Base-by-base conservation (phyloP, 2,329 filamentous ascomycete species). In the Ophiosphaerella korrae region DNA sequence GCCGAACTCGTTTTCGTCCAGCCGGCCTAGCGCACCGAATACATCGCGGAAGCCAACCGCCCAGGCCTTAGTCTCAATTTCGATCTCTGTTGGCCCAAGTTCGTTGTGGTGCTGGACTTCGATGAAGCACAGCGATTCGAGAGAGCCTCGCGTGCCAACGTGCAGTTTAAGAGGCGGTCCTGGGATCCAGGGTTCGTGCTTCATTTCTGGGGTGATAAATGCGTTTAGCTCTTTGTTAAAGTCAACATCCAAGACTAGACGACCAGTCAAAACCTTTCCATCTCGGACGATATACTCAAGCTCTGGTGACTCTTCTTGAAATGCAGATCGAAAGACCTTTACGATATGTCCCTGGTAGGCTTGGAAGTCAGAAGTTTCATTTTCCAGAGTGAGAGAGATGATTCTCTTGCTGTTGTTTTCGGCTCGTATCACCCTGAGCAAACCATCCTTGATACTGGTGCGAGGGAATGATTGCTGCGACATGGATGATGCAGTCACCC, bases 161-260 rank as follows among this genome's bases (percentile, higher is more conserved):
- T 23, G 34, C 6, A 62, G 26, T 7, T 29, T 46, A 0, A 77
- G 29, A 3, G 48, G 43, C 6, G 47, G 47, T 3, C 45, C 41
- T 3, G 38, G 23, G 5, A 44, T n/a, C 54, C 47, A 54, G 5
- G 44, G 11, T n/a, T 31, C 34, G 13, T 5, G n/a, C 16, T 5
- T 4, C 5, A 21, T 18, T 32, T 14, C 21, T 33, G 11, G 42
- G 42, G 3, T 26, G 13, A 24, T 16, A 5, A 31, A 35, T 4
- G 12, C 11, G 31, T 9, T 26, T 5, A 33, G 2, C 24, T 8
- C 14, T 21, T 9, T 46, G 41, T 50, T 53, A 5, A 45, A 23
- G 1, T 24, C 13, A 1, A 16, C 34, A 14, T 55, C 52, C 3
- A 37, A n/a, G 7, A 48, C 29, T 16, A 55, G 24, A 12, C 55